phyloP scores from a whole-genome alignment of 2,329 filamentous ascomycete species.

The Madurella mycetomatis region DNA sequence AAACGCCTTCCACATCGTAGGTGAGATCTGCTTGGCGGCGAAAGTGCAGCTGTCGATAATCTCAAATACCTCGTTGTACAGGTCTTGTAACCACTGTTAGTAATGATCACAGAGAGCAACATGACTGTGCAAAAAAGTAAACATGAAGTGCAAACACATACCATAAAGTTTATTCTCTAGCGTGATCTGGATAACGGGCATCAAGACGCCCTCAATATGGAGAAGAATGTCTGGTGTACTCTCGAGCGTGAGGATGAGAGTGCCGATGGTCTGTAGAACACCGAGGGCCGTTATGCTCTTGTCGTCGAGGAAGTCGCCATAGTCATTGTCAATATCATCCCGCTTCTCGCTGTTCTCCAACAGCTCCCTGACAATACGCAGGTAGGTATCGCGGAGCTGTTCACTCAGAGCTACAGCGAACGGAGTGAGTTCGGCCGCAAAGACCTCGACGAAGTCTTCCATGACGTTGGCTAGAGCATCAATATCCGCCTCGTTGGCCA shows the following conservation, averaged over 20 bases:
- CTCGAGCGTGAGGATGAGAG: constrained; percentile 91
- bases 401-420: constrained; percentile 96
- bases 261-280: constrained; percentile 95
- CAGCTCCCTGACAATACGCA: constrained; percentile 87
- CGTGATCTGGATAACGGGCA: constrained; percentile 95
- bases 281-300: constrained; percentile 97
- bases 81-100: constrained; percentile 47
- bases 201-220: constrained; percentile 90
- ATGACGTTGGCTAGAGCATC: constrained; percentile 97
- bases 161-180: constrained; percentile 96
- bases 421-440: constrained; percentile 92
- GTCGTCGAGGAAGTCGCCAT: constrained; percentile 90
- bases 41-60: constrained; percentile 99
- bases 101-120: not conserved
- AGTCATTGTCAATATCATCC: constrained; percentile 70
- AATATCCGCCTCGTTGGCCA: constrained; percentile 96
- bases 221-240: constrained; percentile 93
- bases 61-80: constrained; percentile 98
- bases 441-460: constrained; percentile 99
- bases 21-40: constrained; percentile 89
- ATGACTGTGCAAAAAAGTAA: constrained; percentile 10
- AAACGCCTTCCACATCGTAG: constrained; percentile 98
- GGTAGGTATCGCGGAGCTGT: constrained; percentile 91
- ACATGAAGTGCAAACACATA: constrained; percentile 34
- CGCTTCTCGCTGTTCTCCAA: constrained; percentile 80